Conservation (phyloP, 768 basidiomycete species). For the Sarcodon aspratus region DNA sequence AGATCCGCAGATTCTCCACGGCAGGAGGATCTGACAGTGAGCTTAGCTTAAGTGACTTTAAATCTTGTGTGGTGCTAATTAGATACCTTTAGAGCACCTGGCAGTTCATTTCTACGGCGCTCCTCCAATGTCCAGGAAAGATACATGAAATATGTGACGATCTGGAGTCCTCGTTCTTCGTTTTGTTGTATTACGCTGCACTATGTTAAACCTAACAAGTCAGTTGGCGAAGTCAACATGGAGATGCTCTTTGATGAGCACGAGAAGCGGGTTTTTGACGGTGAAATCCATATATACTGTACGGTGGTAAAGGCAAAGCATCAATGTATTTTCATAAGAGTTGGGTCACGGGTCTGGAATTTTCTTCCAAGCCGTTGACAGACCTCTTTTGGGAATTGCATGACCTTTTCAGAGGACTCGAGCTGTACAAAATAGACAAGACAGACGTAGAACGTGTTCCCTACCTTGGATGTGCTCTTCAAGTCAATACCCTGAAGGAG, state of each 20-base stretch:
- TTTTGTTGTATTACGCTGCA: slow-evolving; percentile 4
- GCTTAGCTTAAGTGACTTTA: neutral
- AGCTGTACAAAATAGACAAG: neutral
- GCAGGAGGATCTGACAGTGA: neutral
- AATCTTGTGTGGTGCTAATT: neutral
- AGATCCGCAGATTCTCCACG: neutral
- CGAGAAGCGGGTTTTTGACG: neutral
- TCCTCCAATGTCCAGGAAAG: slow-evolving; percentile 2
- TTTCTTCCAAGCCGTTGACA: neutral
- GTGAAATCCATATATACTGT: neutral
- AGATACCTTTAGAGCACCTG: slow-evolving; percentile 5
- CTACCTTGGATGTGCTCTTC: neutral
- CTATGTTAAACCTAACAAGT: neutral
- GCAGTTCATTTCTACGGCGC: slow-evolving; percentile 4
- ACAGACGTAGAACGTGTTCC: neutral
- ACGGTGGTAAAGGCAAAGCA: neutral
- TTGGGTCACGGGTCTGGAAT: neutral
- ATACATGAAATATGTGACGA: slow-evolving; percentile 5
- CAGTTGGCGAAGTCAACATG: neutral
- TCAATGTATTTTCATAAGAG: neutral
- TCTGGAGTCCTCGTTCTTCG: slow-evolving; percentile 6
- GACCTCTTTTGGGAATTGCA: neutral
- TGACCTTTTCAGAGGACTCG: neutral
- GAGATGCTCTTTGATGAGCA: neutral
- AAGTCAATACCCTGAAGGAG: neutral